A percentile compares a stretch with the other conserved stretches of the same genome.
Evolutionary conservation across 805 yeast genomes (phyloP).

Genomic region (Komagataella populi): DNA sequence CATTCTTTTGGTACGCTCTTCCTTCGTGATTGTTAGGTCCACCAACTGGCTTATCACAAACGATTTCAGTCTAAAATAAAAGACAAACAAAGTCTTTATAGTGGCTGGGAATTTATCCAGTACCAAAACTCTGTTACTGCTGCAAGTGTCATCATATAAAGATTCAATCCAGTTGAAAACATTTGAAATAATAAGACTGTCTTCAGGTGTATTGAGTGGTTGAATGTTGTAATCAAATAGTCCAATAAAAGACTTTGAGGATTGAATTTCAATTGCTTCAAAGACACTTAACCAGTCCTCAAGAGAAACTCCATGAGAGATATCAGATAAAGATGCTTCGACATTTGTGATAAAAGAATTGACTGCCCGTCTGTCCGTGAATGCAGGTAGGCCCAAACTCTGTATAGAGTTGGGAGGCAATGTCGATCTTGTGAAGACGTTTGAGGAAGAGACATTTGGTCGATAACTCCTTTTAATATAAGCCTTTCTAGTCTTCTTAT

Average conservation of each 20-base stretch:
- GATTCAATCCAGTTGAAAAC: slow-evolving; percentile 59
- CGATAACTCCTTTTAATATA: slow-evolving; percentile 61
- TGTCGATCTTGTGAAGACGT: slow-evolving; percentile 16
- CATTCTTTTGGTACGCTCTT: slow-evolving; percentile 58
- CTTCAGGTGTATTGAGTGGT: slow-evolving; percentile 27
- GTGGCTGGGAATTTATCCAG: slow-evolving; percentile 51
- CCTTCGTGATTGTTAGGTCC: slow-evolving; percentile 41
- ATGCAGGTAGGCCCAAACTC: slow-evolving; percentile 19
- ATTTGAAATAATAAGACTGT: slow-evolving; percentile 47
- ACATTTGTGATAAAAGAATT: slow-evolving; percentile 49
- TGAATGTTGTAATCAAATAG: slow-evolving; percentile 42
- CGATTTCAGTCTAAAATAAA: slow-evolving; percentile 53
- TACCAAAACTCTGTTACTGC: slow-evolving; percentile 17
- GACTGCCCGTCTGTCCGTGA: slow-evolving; percentile 31
- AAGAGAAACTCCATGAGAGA: slow-evolving; percentile 41
- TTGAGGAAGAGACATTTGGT: slow-evolving; percentile 30
- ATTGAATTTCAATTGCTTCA: slow-evolving; percentile 60
- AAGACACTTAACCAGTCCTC: slow-evolving; percentile 73
- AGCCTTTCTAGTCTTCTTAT: slow-evolving; percentile 51
- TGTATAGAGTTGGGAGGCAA: slow-evolving; percentile 26
- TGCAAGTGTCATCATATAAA: slow-evolving; percentile 24
- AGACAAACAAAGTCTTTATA: slow-evolving; percentile 46
- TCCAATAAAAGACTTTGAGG: slow-evolving; percentile 39
- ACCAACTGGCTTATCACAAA: slow-evolving; percentile 53
- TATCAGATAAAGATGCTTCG: slow-evolving; percentile 45